A percentile compares a stretch with the other conserved stretches of the same genome.
phyloP scores from a whole-genome alignment of 2,329 filamentous ascomycete species.

The Phyllosticta citriasiana region DNA sequence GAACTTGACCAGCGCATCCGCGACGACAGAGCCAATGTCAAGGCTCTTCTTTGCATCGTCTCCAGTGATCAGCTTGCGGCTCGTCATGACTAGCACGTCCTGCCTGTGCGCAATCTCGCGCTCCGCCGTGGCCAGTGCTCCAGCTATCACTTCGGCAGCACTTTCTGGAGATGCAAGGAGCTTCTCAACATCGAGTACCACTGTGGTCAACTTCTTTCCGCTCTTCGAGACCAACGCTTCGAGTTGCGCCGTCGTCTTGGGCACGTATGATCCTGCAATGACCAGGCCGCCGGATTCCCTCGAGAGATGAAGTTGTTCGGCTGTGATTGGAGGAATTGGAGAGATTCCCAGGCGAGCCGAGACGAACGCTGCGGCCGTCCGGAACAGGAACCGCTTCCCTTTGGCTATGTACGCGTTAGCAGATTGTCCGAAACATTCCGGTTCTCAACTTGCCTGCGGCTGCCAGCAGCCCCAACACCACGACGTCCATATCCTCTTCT shows the following conservation, averaged over 20 bases:
- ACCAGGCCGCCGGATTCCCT: constrained; percentile 71
- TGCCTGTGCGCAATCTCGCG: constrained; percentile 32
- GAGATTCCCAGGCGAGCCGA: constrained; percentile 43
- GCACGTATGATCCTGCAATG: constrained; percentile 64
- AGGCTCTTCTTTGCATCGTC: constrained; percentile 42
- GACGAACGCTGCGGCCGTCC: constrained; percentile 39
- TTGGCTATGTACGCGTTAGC: constrained; percentile 11
- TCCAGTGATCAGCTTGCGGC: constrained; percentile 41
- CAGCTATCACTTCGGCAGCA: constrained; percentile 25
- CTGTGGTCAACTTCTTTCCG: constrained; percentile 32
- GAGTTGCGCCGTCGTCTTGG: constrained; percentile 50
- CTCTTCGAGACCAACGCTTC: constrained; percentile 32
- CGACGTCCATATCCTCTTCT: constrained; percentile 46
- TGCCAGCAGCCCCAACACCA: constrained; percentile 40
- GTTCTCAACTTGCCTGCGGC: constrained; percentile 18
- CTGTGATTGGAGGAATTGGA: constrained; percentile 41
- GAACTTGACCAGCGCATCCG: constrained; percentile 42
- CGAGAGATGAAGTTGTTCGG: constrained; percentile 30
- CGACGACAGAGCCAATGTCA: constrained; percentile 45
- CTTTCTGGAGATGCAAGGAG: constrained; percentile 33
- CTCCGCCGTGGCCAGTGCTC: constrained; percentile 23
- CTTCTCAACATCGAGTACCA: constrained; percentile 40
- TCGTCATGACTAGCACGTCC: constrained; percentile 52
- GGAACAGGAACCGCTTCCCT: constrained; percentile 36
- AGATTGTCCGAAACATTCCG: neutral